A percentile compares a stretch with the other conserved stretches of the same genome.
Conservation (phyloP, 2,329 filamentous ascomycete species). For the Neonectria coccinea region DNA sequence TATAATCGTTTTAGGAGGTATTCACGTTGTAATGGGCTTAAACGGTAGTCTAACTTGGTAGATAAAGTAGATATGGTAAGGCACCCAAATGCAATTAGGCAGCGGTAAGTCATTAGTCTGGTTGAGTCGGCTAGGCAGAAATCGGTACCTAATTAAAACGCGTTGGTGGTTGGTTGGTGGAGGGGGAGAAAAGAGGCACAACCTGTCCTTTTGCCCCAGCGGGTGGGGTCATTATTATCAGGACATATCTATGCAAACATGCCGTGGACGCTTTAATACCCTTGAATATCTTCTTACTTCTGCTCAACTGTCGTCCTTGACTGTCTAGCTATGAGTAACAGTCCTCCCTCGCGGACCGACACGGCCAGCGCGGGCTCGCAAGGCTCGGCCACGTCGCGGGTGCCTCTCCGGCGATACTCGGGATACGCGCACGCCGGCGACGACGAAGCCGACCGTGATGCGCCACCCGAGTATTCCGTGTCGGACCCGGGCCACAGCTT, state of each 20-base stretch:
- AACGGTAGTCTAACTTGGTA: no score
- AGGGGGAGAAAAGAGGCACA: neutral
- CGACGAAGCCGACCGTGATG: conserved; percentile 19
- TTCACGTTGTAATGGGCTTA: no score
- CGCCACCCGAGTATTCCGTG: neutral
- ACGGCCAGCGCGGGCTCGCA: conserved; percentile 31
- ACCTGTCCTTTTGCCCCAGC: neutral
- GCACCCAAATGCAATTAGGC: no score
- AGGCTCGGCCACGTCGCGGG: conserved; percentile 33
- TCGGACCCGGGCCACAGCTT: conserved; percentile 10
- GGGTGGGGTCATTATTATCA: no score
- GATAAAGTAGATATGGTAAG: no score
- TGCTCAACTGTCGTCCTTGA: no score
- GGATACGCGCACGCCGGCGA: conserved; percentile 9
- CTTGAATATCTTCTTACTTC: neutral
- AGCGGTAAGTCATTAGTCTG: no score
- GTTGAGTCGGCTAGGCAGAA: neutral
- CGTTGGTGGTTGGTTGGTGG: no score
- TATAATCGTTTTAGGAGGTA: no score
- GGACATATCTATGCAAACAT: no score
- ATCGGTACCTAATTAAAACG: neutral
- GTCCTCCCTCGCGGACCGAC: conserved; percentile 17
- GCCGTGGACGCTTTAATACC: no score
- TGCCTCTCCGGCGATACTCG: conserved; percentile 40
- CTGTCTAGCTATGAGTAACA: conserved; percentile 22